A percentile compares a stretch with the other conserved stretches of the same genome.
phyloP scores from a whole-genome alignment of 2,329 filamentous ascomycete species.

The Akanthomyces dipterigenus region DNA sequence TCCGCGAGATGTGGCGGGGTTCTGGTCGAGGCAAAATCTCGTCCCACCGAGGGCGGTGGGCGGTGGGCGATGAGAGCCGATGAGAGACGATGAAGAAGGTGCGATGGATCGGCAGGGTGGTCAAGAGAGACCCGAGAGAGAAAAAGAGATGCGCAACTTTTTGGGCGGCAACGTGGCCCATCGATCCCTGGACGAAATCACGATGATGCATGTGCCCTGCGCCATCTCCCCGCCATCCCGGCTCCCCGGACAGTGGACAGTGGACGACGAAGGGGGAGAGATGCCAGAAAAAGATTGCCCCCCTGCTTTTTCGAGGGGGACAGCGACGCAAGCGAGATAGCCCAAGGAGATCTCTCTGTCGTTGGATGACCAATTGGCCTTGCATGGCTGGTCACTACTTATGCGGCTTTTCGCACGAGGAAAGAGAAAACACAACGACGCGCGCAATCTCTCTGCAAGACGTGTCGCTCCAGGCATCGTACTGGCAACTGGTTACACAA shows the following conservation, averaged over 20 bases:
- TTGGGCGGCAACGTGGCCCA: not conserved
- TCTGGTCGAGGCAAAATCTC: too few relatives aligned
- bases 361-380: too few relatives aligned
- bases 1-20: too few relatives aligned
- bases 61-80: too few relatives aligned
- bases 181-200: not conserved
- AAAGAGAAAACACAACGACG: constrained; percentile 1
- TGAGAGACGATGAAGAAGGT: not conserved
- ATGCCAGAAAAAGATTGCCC: not conserved
- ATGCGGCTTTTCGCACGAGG: not conserved
- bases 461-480: not conserved
- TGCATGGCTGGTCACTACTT: too few relatives aligned
- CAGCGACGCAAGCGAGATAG: not conserved
- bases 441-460: not conserved
- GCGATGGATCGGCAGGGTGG: not conserved
- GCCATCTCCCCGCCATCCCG: constrained; percentile 8
- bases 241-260: not conserved
- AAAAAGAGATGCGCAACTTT: too few relatives aligned
- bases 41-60: too few relatives aligned
- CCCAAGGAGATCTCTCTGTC: not conserved
- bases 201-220: not conserved
- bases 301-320: not conserved
- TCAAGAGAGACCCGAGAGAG: too few relatives aligned
- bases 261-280: too few relatives aligned
- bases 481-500: not conserved